Evolutionary conservation across 2,329 filamentous ascomycete species (phyloP).

Genomic region (Ceratocystiopsis brevicomis): DNA sequence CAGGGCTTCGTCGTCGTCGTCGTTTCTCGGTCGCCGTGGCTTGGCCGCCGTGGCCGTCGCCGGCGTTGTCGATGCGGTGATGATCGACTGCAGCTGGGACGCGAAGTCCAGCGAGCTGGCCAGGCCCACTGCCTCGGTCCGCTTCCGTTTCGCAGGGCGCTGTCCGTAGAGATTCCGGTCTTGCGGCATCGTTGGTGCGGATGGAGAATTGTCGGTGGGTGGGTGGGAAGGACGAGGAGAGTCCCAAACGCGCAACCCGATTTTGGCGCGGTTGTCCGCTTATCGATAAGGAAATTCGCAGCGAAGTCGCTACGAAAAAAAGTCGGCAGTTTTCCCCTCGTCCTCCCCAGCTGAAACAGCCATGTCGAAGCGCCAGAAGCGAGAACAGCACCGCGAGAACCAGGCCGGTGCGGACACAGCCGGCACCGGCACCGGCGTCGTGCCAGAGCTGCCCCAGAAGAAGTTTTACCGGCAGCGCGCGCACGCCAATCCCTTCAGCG

Average conservation of each 20-base stretch:
- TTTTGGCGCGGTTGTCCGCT: neutral
- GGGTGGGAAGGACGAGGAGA: no score
- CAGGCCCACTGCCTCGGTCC: slow-evolving; percentile 40
- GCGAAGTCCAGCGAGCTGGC: slow-evolving; percentile 66
- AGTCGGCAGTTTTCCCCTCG: neutral
- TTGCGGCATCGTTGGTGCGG: slow-evolving; percentile 29
- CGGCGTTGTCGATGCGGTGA: slow-evolving; percentile 25
- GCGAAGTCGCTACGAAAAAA: neutral
- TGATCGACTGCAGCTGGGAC: slow-evolving; percentile 69
- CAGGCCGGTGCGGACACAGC: no score
- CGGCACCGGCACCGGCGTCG: slow-evolving; percentile 18
- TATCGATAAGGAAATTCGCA: slow-evolving; percentile 5
- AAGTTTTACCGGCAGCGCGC: slow-evolving; percentile 92
- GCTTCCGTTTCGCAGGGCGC: slow-evolving; percentile 47
- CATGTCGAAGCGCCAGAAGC: slow-evolving; percentile 38
- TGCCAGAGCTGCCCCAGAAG: slow-evolving; percentile 62
- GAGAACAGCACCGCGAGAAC: slow-evolving; percentile 29
- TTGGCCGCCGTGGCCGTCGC: slow-evolving; percentile 15
- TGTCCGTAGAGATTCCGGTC: slow-evolving; percentile 63
- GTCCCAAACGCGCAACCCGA: neutral
- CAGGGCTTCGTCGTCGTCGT: slow-evolving; percentile 12
- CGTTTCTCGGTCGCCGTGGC: neutral
- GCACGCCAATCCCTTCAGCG: slow-evolving; percentile 95
- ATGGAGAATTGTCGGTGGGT: no score
- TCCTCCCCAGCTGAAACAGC: neutral